Conservation (phyloP, 768 basidiomycete genomes). For the Rubroboletus pulcherrimus region DNA sequence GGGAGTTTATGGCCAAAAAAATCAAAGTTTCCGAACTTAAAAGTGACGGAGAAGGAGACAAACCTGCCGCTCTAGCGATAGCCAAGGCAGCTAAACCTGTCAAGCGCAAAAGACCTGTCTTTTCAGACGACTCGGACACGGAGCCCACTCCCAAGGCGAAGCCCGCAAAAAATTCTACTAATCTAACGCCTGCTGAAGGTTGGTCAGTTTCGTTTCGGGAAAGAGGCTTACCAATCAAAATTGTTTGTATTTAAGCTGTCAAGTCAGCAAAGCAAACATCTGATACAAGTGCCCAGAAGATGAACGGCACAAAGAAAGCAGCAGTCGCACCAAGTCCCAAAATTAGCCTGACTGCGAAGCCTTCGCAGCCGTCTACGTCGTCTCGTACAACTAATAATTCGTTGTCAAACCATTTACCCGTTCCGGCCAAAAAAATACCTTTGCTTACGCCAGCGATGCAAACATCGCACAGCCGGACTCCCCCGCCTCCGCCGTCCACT, state of each 20-base stretch:
- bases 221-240: not conserved
- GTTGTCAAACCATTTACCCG: slow-evolving; percentile 7
- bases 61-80: slow-evolving; percentile 20
- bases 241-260: slow-evolving; percentile 12
- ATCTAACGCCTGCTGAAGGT: slow-evolving; percentile 9
- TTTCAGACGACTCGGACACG: slow-evolving; percentile 25
- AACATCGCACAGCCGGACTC: not conserved
- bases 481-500: not conserved
- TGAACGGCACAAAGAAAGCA: slow-evolving; percentile 4
- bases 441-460: not conserved
- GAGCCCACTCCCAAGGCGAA: slow-evolving; percentile 17
- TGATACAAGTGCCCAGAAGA: not conserved
- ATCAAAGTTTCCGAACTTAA: slow-evolving; percentile 32
- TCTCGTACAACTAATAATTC: slow-evolving; percentile 21
- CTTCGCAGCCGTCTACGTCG: slow-evolving; percentile 1
- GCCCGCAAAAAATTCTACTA: slow-evolving; percentile 1
- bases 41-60: slow-evolving; percentile 31
- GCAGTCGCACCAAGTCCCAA: not conserved
- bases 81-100: slow-evolving; percentile 9
- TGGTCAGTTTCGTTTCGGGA: not conserved
- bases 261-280: slow-evolving; percentile 10
- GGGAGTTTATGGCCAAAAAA: slow-evolving; percentile 29
- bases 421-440: not conserved
- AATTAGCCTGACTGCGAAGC: not conserved
- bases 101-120: slow-evolving; percentile 27